These are phyloP conservation scores for Albugo laibachii DNA, from an alignment of 352 stramenopile genomes.

Conservation along the genomic window DNA sequence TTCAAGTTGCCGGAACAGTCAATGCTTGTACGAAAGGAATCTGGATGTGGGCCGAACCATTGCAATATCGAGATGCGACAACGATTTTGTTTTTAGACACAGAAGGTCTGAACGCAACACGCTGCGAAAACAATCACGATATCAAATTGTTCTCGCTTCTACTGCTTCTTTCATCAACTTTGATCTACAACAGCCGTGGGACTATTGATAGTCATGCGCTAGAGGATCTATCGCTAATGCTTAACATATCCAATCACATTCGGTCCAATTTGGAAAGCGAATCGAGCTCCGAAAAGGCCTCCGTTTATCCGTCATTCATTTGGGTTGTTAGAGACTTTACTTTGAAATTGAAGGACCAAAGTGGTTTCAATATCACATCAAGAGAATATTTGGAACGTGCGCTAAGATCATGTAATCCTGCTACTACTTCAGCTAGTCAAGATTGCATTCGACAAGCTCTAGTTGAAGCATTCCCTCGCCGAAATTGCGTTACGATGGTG, in stretches of 20 bases:
- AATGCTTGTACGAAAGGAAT: slow-evolving; percentile 82
- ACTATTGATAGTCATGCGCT: slow-evolving; percentile 58
- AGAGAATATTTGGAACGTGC: slow-evolving; percentile 81
- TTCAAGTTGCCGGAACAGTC: slow-evolving; percentile 64
- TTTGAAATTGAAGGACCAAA: slow-evolving; percentile 45
- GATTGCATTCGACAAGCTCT: slow-evolving; percentile 71
- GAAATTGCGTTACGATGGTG: slow-evolving; percentile 81
- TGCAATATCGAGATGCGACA: slow-evolving; percentile 18
- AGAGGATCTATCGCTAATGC: slow-evolving; percentile 54
- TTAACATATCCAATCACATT: slow-evolving; percentile 60
- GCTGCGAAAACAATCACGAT: slow-evolving; percentile 49
- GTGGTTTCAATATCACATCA: slow-evolving; percentile 64
- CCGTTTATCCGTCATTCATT: slow-evolving; percentile 50
- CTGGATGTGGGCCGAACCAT: slow-evolving; percentile 55
- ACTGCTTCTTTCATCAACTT: slow-evolving; percentile 37
- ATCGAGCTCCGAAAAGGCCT: slow-evolving; percentile 3
- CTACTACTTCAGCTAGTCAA: slow-evolving; percentile 47
- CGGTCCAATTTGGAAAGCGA: slow-evolving; percentile 16
- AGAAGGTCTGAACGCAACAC: slow-evolving; percentile 38
- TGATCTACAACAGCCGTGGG: slow-evolving; percentile 65
- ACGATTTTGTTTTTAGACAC: slow-evolving; percentile 60
- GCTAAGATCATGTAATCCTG: slow-evolving; percentile 55
- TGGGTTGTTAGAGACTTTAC: slow-evolving; percentile 71
- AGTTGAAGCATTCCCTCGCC: slow-evolving; percentile 63
- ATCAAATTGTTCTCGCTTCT: slow-evolving; percentile 48